Evolutionary conservation across 2,329 filamentous ascomycete species (phyloP).

Genomic region (Colletotrichum kahawae): DNA sequence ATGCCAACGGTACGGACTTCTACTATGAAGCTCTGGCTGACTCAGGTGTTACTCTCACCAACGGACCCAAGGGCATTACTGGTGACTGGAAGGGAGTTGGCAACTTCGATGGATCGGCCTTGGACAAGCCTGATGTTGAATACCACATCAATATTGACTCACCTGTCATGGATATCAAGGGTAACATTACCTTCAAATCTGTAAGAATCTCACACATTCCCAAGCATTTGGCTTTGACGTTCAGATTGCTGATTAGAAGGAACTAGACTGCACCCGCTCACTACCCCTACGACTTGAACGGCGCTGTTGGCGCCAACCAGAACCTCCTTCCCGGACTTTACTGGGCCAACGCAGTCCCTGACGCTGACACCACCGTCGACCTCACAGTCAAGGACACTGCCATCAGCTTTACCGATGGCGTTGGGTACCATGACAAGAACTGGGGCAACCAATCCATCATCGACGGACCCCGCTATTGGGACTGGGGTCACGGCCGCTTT

Average conservation of each 20-base stretch:
- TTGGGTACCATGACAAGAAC: slow-evolving; percentile 54
- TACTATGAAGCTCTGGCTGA: background rate
- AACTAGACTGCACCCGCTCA: background rate
- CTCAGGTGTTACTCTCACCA: background rate
- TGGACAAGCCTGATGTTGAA: background rate
- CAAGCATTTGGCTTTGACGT: accelerated
- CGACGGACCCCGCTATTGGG: slow-evolving; percentile 31
- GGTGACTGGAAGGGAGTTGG: background rate
- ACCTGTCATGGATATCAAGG: background rate
- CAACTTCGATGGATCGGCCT: background rate
- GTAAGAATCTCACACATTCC: background rate
- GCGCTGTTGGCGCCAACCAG: background rate
- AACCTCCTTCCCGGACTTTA: background rate
- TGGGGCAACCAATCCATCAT: slow-evolving; percentile 39
- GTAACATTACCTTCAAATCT: background rate
- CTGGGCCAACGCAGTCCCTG: background rate
- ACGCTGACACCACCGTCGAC: background rate
- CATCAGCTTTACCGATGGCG: slow-evolving; percentile 25
- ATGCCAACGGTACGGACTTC: background rate
- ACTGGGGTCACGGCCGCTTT: slow-evolving; percentile 49
- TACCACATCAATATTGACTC: background rate
- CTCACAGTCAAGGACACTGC: background rate
- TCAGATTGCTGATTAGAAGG: accelerated
- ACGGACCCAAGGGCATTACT: background rate
- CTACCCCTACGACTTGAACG: background rate